Evolutionary conservation across 352 stramenopile genomes (phyloP).

Genomic region (Elongisporangium anandrum): DNA sequence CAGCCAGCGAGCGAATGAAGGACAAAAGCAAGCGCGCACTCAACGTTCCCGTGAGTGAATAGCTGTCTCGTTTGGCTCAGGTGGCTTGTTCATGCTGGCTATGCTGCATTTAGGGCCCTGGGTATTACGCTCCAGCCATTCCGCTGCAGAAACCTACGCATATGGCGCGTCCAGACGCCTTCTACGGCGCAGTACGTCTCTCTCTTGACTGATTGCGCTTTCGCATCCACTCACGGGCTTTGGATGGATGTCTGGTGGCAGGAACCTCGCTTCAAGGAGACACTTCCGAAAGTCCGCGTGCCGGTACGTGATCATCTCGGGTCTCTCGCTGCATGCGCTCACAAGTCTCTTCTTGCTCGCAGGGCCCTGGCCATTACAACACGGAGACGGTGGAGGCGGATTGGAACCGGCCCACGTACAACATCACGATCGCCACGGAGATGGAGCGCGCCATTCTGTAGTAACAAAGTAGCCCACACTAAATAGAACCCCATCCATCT

Average conservation of each 20-base stretch:
- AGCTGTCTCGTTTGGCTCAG: too few species aligned
- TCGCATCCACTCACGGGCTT: background rate
- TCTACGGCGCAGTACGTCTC: conserved; percentile 49
- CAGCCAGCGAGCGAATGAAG: conserved; percentile 49
- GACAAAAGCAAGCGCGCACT: conserved; percentile 17
- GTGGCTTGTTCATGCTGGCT: too few species aligned
- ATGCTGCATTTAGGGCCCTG: conserved; percentile 36
- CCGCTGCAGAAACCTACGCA: conserved; percentile 51
- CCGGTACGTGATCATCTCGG: conserved; percentile 31
- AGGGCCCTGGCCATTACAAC: conserved; percentile 78
- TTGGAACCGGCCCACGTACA: conserved; percentile 86
- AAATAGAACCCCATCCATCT: too few species aligned
- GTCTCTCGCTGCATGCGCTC: background rate
- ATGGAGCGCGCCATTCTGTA: conserved; percentile 75
- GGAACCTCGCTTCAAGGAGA: conserved; percentile 75
- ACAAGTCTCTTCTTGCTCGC: too few species aligned
- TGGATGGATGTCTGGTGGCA: conserved; percentile 8
- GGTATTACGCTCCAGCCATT: conserved; percentile 38
- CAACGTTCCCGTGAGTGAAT: conserved; percentile 51
- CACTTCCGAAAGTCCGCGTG: conserved; percentile 42
- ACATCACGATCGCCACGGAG: conserved; percentile 82
- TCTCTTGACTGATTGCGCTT: background rate
- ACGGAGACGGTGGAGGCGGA: conserved; percentile 62
- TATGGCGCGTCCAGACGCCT: conserved; percentile 65
- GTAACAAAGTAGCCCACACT: conserved; percentile 1